Evolutionary conservation across 2,329 filamentous ascomycete genomes (phyloP).

Genomic region (Emydomyces testavorans): DNA sequence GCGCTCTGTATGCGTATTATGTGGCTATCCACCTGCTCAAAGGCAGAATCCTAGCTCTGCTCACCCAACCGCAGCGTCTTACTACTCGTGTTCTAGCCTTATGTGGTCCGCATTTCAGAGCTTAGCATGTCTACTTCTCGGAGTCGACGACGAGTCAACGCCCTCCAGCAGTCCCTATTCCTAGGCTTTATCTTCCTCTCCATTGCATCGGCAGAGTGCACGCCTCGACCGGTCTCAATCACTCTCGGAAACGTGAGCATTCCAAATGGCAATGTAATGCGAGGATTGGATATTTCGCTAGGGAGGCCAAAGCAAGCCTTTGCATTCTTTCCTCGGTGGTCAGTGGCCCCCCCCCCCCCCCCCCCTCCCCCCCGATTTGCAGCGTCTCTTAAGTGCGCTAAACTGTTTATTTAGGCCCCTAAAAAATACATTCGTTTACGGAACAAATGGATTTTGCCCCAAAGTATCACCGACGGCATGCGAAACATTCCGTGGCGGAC

Average conservation of each 20-base stretch:
- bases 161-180: too few relatives aligned
- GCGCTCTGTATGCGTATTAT: too few relatives aligned
- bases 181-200: background rate
- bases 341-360: background rate
- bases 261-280: background rate
- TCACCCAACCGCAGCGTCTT: too few relatives aligned
- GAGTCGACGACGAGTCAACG: too few relatives aligned
- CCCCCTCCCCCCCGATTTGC: too few relatives aligned
- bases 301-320: slow-evolving; percentile 1
- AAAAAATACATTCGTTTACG: slow-evolving; percentile 6
- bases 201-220: background rate
- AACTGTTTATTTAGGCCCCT: background rate
- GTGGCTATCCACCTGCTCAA: too few relatives aligned
- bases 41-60: too few relatives aligned
- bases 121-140: too few relatives aligned
- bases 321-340: slow-evolving; percentile 6
- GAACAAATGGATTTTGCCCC: slow-evolving; percentile 3
- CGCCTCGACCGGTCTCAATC: slow-evolving; percentile 3
- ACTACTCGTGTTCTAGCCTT: too few relatives aligned
- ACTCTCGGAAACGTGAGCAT: slow-evolving; percentile 1
- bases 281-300: slow-evolving; percentile 3
- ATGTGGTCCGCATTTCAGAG: too few relatives aligned
- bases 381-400: too few relatives aligned
- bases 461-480: background rate
- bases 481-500: background rate